Evolutionary conservation across 2,329 filamentous ascomycete genomes (phyloP).

Genomic region (Trichoderma arundinaceum): DNA sequence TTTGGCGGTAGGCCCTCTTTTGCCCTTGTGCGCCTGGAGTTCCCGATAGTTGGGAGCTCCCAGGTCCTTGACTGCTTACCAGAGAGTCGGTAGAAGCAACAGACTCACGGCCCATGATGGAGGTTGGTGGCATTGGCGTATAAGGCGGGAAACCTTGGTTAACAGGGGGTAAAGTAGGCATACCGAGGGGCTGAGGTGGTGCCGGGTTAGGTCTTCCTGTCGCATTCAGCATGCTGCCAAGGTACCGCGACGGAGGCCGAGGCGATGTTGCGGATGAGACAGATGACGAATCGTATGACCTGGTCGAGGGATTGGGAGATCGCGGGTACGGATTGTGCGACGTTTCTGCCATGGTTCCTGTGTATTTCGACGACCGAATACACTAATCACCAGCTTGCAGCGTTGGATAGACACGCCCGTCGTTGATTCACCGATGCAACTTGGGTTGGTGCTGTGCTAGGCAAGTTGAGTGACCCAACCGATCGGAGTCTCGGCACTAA

Average conservation of each 20-base stretch:
- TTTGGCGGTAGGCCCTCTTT: slow-evolving; percentile 92
- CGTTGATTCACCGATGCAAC: slow-evolving; percentile 18
- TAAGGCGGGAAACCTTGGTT: slow-evolving; percentile 59
- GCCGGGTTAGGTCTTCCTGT: slow-evolving; percentile 56
- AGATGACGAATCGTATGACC: slow-evolving; percentile 68
- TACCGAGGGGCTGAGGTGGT: slow-evolving; percentile 59
- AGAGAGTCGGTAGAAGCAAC: slow-evolving; percentile 64
- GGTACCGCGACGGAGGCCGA: slow-evolving; percentile 58
- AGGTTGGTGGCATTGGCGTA: slow-evolving; percentile 55
- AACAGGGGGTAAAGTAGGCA: slow-evolving; percentile 57
- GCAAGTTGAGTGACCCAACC: slow-evolving; percentile 26
- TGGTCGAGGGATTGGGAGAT: slow-evolving; percentile 65
- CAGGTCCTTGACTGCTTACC: slow-evolving; percentile 57
- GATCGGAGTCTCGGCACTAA: slow-evolving; percentile 26
- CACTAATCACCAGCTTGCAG: slow-evolving; percentile 7
- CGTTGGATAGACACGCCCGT: slow-evolving; percentile 2
- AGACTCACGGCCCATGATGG: slow-evolving; percentile 64
- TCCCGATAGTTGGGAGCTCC: slow-evolving; percentile 46
- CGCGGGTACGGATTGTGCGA: slow-evolving; percentile 64
- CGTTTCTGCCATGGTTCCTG: slow-evolving; percentile 57
- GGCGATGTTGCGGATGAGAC: slow-evolving; percentile 67
- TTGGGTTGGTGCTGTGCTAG: slow-evolving; percentile 16
- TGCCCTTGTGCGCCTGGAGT: slow-evolving; percentile 66
- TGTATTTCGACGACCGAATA: slow-evolving; percentile 32
- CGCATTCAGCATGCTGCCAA: slow-evolving; percentile 58